Conservation (phyloP, 768 basidiomycete genomes). For the Amylocystis lapponica region DNA sequence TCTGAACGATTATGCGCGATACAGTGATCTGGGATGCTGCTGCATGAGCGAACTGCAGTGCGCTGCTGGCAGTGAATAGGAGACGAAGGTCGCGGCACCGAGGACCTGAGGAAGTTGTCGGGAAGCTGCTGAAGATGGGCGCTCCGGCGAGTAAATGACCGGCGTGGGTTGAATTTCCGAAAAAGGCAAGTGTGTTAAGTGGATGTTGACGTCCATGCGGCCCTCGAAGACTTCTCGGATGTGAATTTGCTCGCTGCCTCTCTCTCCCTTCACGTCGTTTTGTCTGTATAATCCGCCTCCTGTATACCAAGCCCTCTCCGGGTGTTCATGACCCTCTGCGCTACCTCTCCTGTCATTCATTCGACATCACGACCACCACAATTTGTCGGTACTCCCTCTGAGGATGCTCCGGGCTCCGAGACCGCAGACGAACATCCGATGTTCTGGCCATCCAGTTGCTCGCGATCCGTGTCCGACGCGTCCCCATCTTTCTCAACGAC, state of each 20-base stretch:
- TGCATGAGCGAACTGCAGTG: too few species aligned
- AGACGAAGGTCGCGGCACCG: too few species aligned
- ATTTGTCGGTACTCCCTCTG: slow-evolving; percentile 15
- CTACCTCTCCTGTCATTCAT: slow-evolving; percentile 15
- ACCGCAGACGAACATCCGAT: neutral
- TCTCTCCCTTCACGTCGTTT: slow-evolving; percentile 5
- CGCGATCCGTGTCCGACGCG: neutral
- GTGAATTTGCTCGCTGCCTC: neutral
- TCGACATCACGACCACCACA: slow-evolving; percentile 22
- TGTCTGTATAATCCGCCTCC: neutral
- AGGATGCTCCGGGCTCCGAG: neutral
- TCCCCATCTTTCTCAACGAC: neutral
- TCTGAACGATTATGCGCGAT: too few species aligned
- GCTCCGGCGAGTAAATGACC: too few species aligned
- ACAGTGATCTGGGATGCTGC: too few species aligned
- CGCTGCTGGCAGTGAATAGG: too few species aligned
- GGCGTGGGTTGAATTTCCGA: too few species aligned
- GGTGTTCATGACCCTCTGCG: slow-evolving; percentile 18
- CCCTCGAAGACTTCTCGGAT: neutral
- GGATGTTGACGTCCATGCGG: too few species aligned
- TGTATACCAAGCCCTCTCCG: slow-evolving; percentile 4
- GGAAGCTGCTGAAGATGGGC: too few species aligned
- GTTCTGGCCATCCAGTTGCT: neutral
- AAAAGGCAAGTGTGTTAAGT: too few species aligned
- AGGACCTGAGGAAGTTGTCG: too few species aligned